Percentiles rank a stretch among this genome's conserved stretches.
These are phyloP conservation scores for Colletotrichum sp. DNA, from an alignment of 2,329 filamentous ascomycete genomes.

Conservation along the genomic window DNA sequence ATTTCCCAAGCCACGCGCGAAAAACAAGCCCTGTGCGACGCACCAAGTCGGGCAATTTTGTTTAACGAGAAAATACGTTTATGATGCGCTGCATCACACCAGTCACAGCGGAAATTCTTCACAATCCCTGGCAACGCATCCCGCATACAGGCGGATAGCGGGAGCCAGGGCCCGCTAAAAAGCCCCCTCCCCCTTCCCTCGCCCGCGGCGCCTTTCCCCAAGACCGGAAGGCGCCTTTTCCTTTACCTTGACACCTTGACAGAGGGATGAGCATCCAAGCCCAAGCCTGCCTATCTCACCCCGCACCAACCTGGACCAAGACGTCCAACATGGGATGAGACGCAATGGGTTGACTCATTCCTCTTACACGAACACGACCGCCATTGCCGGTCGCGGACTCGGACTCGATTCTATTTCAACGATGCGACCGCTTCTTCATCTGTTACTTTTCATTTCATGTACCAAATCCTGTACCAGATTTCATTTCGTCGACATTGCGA, in stretches of 20 bases:
- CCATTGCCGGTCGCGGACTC: not conserved
- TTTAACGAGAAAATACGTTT: constrained; percentile 12
- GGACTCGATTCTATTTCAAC: not conserved
- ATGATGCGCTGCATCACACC: constrained; percentile 7
- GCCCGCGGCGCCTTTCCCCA: not conserved
- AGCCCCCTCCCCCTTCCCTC: not conserved
- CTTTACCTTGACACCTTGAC: not conserved
- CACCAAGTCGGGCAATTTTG: not conserved
- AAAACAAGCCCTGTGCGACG: constrained; percentile 7
- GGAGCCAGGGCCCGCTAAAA: not conserved
- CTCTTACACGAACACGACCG: not conserved
- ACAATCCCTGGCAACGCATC: constrained; percentile 7
- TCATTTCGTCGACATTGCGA: constrained; percentile 2
- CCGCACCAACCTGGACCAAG: not conserved
- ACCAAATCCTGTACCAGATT: constrained; percentile 7
- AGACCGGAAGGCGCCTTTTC: not conserved
- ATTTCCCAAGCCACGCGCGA: not conserved
- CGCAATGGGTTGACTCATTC: constrained; percentile 15
- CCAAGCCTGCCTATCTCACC: not conserved
- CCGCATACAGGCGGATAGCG: not conserved
- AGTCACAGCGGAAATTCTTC: constrained; percentile 8
- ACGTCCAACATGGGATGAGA: not conserved
- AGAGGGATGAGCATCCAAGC: not conserved
- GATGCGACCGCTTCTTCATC: not conserved
- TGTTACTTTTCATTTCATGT: not conserved